phyloP scores from a whole-genome alignment of 129 eudicot genomes.

The Saposhnikovia divaricata region DNA sequence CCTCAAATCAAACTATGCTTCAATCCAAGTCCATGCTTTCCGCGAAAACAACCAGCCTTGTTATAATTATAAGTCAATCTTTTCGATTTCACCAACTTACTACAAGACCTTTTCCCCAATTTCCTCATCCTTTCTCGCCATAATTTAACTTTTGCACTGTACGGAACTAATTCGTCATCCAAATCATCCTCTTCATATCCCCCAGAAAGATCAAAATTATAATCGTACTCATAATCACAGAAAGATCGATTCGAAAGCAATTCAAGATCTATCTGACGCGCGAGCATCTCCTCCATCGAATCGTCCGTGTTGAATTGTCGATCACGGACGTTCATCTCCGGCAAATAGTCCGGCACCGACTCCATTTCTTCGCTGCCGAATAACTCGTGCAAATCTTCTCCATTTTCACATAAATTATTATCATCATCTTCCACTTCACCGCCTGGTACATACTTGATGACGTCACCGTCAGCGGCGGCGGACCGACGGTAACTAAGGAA shows the following conservation, averaged over 20 bases:
- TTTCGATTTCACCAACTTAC: conserved; percentile 45
- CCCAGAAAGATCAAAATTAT: too few relatives aligned
- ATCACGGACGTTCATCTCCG: neutral
- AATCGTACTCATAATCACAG: conserved; percentile 9
- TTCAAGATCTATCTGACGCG: neutral
- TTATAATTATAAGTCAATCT: conserved; percentile 34
- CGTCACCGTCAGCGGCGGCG: conserved; percentile 15
- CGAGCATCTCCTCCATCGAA: too few relatives aligned
- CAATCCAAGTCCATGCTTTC: conserved; percentile 58
- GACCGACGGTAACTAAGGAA: neutral
- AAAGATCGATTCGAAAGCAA: neutral
- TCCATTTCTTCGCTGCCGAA: neutral
- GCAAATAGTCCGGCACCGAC: neutral
- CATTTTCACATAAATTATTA: conserved; percentile 32
- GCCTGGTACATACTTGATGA: conserved; percentile 16
- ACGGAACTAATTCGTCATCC: conserved; percentile 69
- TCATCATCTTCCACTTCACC: conserved; percentile 26
- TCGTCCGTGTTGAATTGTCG: too few relatives aligned
- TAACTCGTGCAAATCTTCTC: neutral
- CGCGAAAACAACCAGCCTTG: conserved; percentile 47
- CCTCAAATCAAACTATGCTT: conserved; percentile 32
- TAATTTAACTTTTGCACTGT: conserved; percentile 33
- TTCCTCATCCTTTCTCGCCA: conserved; percentile 67
- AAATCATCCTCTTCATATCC: too few relatives aligned
- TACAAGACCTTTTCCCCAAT: conserved; percentile 61